Base-by-base conservation (phyloP, 164 flowering plant genomes). In the Chimonanthus salicifolius region DNA sequence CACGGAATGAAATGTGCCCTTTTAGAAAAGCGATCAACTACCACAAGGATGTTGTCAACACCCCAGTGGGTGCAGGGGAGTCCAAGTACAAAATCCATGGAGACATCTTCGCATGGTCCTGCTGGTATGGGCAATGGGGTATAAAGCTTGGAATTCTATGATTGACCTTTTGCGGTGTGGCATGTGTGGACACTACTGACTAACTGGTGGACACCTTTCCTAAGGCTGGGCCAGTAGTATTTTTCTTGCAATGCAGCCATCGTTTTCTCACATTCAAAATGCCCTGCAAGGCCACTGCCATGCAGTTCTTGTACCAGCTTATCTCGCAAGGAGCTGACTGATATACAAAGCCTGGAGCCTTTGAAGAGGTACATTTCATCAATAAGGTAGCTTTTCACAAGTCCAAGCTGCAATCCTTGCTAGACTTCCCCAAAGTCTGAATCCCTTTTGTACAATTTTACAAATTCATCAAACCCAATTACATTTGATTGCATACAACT, bases 61-160 rank as follows among this genome's bases (percentile, higher is more conserved):
- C 43, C 13, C n/a, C 20, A 15, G 16, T 62, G 20, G 4, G 64
- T 69, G 2, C 16, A 4, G 3, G 62, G 62, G 7, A 69, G 54
- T 50, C 45, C 16, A 15, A 69, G 3, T 9, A 49, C 62, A 43
- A 69, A 18, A 49, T 49, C 45, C 51, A n/a, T 62, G 18, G 44
- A 3, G 64, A 43, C 15, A 62, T 58, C 51, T 10, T 60, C 51
- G 43, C 43, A 46, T n/a, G 51, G 67, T 47, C 43, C 18, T 7
- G 45, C 6, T 45, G 77, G 20, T 75, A 72, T 18, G 2, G 60
- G 58, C 18, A 72, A 18, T n/a, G 74, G 58, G n/a, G 46, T 6
- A 6, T 64, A 72, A 13, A 63, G 47, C n/a, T 58, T 13, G 3
- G 58, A 21, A 33, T 72, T 72, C 13, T 63, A 5, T 7, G 68